phyloP scores from a whole-genome alignment of 2,329 filamentous ascomycete species.

The Fusarium guadeloupense region DNA sequence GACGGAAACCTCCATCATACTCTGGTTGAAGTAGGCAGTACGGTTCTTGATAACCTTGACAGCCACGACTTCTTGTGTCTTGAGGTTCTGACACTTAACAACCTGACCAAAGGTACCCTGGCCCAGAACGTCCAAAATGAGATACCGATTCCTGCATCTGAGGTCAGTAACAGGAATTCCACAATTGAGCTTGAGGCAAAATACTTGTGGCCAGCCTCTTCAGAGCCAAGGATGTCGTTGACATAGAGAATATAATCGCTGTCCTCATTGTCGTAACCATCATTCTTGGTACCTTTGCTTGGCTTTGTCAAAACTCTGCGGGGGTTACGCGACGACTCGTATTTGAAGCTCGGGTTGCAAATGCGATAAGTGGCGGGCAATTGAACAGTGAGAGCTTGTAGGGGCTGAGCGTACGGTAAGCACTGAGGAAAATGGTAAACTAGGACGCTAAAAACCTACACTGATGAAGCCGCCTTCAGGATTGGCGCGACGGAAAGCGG shows the following conservation, averaged over 20 bases:
- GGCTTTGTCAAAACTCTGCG: constrained; percentile 96
- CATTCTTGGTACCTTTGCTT: constrained; percentile 98
- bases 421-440: neutral
- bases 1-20: constrained; percentile 99
- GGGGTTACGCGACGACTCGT: constrained; percentile 96
- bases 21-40: constrained; percentile 99
- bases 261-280: constrained; percentile 98
- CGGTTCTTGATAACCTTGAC: constrained; percentile 99
- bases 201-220: constrained; percentile 97
- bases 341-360: constrained; percentile 98
- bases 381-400: constrained; percentile 94
- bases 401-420: constrained; percentile 66
- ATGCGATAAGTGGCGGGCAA: constrained; percentile 96
- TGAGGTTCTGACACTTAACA: constrained; percentile 98
- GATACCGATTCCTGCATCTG: constrained; percentile 81
- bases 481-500: constrained; percentile 90
- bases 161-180: constrained; percentile 14
- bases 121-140: constrained; percentile 95
- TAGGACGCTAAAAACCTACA: constrained; percentile 61
- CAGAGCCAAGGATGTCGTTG: constrained; percentile 96
- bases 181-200: constrained; percentile 40
- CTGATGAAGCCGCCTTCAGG: constrained; percentile 98
- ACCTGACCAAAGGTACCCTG: constrained; percentile 99
- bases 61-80: constrained; percentile 97
- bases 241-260: constrained; percentile 99